A percentile compares a stretch with the other conserved stretches of the same genome.
Conservation (phyloP, 441 rosid genomes). For the Mallotus repandus region DNA sequence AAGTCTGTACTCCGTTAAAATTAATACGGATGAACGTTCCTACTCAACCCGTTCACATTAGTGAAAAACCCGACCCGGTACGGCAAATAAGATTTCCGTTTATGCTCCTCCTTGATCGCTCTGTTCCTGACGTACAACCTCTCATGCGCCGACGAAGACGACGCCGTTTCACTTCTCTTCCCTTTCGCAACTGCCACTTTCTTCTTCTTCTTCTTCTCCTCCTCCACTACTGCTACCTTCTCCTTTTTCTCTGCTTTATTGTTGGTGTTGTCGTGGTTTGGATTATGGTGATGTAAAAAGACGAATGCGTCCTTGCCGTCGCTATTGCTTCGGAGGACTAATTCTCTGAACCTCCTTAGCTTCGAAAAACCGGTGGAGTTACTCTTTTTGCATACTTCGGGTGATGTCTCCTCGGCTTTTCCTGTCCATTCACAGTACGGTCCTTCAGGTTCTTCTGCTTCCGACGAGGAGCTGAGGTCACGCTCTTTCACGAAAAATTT, state of each 20-base stretch:
- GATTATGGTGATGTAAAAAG: conserved; percentile 32
- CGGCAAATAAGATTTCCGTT: conserved; percentile 67
- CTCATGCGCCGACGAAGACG: conserved; percentile 54
- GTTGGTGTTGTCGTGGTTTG: background rate
- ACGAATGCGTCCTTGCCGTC: conserved; percentile 82
- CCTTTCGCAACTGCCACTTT: conserved; percentile 18
- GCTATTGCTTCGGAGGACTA: conserved; percentile 56
- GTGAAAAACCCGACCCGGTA: conserved; percentile 80
- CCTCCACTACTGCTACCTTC: background rate
- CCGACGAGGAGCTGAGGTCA: conserved; percentile 10
- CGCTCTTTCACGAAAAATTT: conserved; percentile 54
- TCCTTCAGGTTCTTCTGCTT: conserved; percentile 39
- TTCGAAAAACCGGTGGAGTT: conserved; percentile 84
- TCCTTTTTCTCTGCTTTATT: conserved; percentile 12
- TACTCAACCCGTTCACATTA: conserved; percentile 56
- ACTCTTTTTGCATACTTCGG: conserved; percentile 68
- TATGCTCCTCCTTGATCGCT: conserved; percentile 46
- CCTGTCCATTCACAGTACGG: conserved; percentile 65
- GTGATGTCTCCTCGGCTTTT: conserved; percentile 39
- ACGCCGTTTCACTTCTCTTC: conserved; percentile 30
- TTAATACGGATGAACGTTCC: conserved; percentile 73
- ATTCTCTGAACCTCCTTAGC: conserved; percentile 71
- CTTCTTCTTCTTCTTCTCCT: no score
- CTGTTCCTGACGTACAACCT: conserved; percentile 55
- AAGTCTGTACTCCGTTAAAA: no score